These are phyloP conservation scores for Xylaria sp. DNA, from an alignment of 2,329 filamentous ascomycete species.

Conservation along the genomic window DNA sequence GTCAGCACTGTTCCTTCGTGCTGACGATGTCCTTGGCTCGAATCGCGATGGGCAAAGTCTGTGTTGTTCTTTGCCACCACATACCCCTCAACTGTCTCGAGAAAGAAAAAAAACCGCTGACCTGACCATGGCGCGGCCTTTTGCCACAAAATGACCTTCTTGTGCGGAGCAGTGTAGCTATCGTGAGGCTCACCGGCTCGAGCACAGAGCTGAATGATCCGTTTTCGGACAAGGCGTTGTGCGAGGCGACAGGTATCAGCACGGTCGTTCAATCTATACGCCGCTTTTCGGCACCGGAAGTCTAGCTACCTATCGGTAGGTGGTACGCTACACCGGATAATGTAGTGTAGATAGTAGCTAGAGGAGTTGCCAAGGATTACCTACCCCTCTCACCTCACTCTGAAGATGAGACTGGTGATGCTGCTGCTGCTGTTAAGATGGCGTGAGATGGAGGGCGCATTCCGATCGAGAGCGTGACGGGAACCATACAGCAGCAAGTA, in stretches of 20 bases:
- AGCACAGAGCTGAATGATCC: constrained; percentile 9
- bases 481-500: neutral
- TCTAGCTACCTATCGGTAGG: neutral
- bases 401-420: constrained; percentile 10
- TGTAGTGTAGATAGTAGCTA: constrained; percentile 1
- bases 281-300: constrained; percentile 13
- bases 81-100: neutral
- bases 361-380: constrained; percentile 27
- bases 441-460: constrained; percentile 17
- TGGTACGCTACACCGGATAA: constrained; percentile 1
- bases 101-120: neutral
- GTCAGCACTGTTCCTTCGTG: constrained; percentile 31
- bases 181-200: constrained; percentile 21
- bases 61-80: constrained; percentile 18
- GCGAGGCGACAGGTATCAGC: constrained; percentile 8
- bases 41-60: constrained; percentile 1
- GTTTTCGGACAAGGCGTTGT: constrained; percentile 18
- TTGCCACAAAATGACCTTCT: constrained; percentile 8
- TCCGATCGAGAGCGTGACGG: neutral
- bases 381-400: constrained; percentile 16
- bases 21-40: constrained; percentile 25
- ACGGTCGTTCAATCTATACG: constrained; percentile 1
- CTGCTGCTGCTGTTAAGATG: constrained; percentile 13
- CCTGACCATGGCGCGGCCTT: constrained; percentile 4
- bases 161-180: constrained; percentile 1